A percentile compares a stretch with the other conserved stretches of the same genome.
Evolutionary conservation across 371 early-diverging fungal genomes (phyloP).

Genomic region (Haplosporangium sp.): DNA sequence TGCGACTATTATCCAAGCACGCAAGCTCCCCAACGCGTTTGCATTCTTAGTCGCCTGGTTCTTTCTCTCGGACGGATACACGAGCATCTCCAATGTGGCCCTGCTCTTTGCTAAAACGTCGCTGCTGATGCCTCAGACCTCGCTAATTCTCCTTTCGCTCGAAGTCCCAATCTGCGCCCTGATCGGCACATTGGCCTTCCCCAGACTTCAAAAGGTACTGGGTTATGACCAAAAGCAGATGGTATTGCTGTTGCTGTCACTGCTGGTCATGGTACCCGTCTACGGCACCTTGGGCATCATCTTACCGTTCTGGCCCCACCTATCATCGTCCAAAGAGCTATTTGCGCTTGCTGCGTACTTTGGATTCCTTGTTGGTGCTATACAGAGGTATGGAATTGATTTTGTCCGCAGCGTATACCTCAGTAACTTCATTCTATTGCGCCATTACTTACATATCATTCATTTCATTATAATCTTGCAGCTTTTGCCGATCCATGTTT

Average conservation of each 20-base stretch:
- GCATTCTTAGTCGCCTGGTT: constrained; percentile 48
- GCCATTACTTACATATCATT: not conserved
- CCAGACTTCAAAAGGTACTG: constrained; percentile 22
- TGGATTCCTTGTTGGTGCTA: constrained; percentile 40
- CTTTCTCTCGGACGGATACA: constrained; percentile 54
- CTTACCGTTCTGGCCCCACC: constrained; percentile 40
- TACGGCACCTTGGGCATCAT: constrained; percentile 45
- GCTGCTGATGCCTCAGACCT: constrained; percentile 29
- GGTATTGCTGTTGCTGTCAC: constrained; percentile 36
- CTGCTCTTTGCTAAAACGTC: constrained; percentile 52
- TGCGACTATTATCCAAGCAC: constrained; percentile 44
- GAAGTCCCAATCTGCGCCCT: constrained; percentile 52
- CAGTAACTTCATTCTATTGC: not conserved
- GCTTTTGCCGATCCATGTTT: constrained; percentile 50
- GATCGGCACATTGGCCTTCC: constrained; percentile 45
- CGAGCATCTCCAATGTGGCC: constrained; percentile 50
- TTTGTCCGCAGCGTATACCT: constrained; percentile 9
- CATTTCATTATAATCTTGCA: not conserved
- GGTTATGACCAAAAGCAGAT: constrained; percentile 41
- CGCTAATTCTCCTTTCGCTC: constrained; percentile 43
- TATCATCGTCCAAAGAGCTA: constrained; percentile 31
- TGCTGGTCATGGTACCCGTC: constrained; percentile 47
- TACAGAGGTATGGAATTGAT: constrained; percentile 33
- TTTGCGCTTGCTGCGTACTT: constrained; percentile 43
- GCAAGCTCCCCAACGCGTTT: constrained; percentile 49